These are phyloP conservation scores for Macrocybe gigantea DNA, from an alignment of 768 basidiomycete genomes.

Conservation along the genomic window DNA sequence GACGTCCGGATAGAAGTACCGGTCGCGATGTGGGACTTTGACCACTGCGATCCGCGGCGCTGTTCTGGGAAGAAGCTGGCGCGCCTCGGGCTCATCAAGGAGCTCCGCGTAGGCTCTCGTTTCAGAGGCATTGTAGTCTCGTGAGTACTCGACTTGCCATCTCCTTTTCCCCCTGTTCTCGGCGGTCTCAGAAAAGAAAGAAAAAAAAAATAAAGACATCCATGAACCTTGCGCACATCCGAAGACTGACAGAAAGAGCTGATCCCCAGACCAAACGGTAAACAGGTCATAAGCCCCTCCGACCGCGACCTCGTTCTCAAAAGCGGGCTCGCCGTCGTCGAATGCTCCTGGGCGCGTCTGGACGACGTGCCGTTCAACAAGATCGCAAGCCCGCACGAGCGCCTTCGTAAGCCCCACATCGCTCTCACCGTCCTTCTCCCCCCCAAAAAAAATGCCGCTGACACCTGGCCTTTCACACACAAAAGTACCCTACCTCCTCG, in stretches of 20 bases:
- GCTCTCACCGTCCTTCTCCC: no score
- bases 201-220: constrained; percentile 6
- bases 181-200: no score
- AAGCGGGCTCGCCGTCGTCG: constrained; percentile 90
- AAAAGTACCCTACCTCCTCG: constrained; percentile 89
- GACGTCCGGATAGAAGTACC: constrained; percentile 49
- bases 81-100: constrained; percentile 76
- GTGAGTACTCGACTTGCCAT: constrained; percentile 41
- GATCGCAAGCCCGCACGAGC: constrained; percentile 89
- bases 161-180: constrained; percentile 1
- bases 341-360: constrained; percentile 96
- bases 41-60: constrained; percentile 90
- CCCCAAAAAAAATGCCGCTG: background rate
- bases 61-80: constrained; percentile 86
- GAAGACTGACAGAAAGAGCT: background rate
- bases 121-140: constrained; percentile 93
- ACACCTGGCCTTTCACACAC: background rate
- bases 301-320: constrained; percentile 76
- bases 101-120: constrained; percentile 76
- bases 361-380: constrained; percentile 94
- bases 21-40: constrained; percentile 99
- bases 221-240: no score
- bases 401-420: constrained; percentile 53
- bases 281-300: constrained; percentile 68
- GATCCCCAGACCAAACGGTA: constrained; percentile 71